Evolutionary conservation across 345 rosid genomes (phyloP), one percentile per base, ranked within the genome.

Genomic region (Cardamine occulta): DNA sequence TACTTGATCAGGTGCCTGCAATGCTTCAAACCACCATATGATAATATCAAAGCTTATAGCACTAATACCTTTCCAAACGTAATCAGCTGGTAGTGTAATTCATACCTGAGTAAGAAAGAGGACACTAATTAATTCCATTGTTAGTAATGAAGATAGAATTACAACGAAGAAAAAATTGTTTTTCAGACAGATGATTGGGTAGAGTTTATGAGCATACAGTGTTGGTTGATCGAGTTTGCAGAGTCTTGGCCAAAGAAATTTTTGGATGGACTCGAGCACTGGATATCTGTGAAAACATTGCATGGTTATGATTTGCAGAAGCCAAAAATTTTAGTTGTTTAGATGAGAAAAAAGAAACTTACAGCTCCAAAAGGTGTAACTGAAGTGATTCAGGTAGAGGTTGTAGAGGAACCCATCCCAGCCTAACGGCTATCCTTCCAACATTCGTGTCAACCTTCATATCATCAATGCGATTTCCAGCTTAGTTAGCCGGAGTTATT

Each of bases 321-420:
- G 66, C 34, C 17, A 17, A 56, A 60, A 34, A 17, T 7, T 48
- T 17, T 73, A 19, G 29, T 7, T 56, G 47, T 69, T 47, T 51
- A 55, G 19, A 45, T 61, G 12, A 66, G 37, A 74, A 80, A 75
- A 45, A 49, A 28, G 24, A 24, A 54, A 81, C 97, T 85, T 80
- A 94, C 98, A 91, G 80, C 83, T 94, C 98, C 42, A 94, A 80
- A 24, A 91, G 93, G 75, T 94, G 98, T 70, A 94, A 67, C 75
- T 94, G 98, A 61, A 94, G 93, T 72, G 95, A 84, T 64, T 91
- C 97, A 15, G 98, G 98, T 73, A 94, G 81, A 8, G 98, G 96
- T 78, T 87, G 91, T 49, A 94, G 85, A 39, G 98, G 98, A 55
- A 91, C 98, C 98, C 98, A 94, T 79, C 98, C 98, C 62, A 94